Evolutionary conservation across 2,329 filamentous ascomycete species (phyloP), one percentile per base, ranked within the genome.

Genomic region (Cladobotryum mycophilum): DNA sequence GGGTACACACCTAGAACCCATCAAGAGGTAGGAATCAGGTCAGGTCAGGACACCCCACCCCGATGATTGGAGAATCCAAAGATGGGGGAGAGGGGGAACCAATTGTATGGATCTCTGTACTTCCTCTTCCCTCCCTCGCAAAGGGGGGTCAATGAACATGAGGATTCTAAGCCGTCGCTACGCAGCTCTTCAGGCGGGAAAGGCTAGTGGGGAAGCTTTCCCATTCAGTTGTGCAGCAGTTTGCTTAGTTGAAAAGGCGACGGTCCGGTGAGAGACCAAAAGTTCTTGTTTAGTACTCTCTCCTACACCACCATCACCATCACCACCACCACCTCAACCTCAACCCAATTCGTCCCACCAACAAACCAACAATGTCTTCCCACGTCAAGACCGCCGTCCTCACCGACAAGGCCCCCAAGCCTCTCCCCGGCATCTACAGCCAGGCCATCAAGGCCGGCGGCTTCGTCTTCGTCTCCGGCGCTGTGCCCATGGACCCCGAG

Each of bases 401-500:
- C 48, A 71, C 69, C 35, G 61, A 68, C 42, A 70, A 72, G 58
- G 69, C 70, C 37, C 69, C 70, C 41, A 69, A 68, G 61, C 67
- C 69, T 12, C 60, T 70, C 14, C 65, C 70, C 5, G 60, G 60
- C 56, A 66, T 73, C 55, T 71, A 71, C 60, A 73, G 65, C 62
- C 70, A 72, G 60, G 85, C 85, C 60, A 84, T 89, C 67, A 76
- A 80, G 59, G 84, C 84, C 54, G 81, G 81, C 56, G 79, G 80
- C 56, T 75, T 84, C 57, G 78, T 89, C 68, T 89, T 81, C 69
- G 78, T 85, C 63, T 88, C 85, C 1, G 86, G 86, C 57, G 82
- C 85, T 58, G 84, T 89, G 57, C 83, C 85, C 56, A 81, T 82
- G 57, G 82, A 86, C 65, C 71, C 76, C 41, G 68, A 71, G 48